Base-by-base conservation (phyloP, 768 basidiomycete genomes). In the Amanita molliuscula region DNA sequence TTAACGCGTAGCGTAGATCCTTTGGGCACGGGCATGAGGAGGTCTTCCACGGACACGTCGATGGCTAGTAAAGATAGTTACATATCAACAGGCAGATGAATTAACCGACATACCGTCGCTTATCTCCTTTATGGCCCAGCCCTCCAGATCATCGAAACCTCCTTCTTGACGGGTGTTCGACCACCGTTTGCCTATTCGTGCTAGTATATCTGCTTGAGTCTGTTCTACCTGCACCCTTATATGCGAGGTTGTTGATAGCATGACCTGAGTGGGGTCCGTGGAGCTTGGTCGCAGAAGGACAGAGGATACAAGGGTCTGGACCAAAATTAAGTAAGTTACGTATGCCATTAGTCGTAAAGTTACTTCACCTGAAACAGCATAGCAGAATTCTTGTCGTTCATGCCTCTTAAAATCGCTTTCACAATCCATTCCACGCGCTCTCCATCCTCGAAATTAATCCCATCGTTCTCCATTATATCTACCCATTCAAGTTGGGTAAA, bases 51-150 rank as follows among this genome's bases (percentile, higher is more conserved):
- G 0, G 83, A 71, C 9, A 93, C 78, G 61, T 94, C 89, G 47
- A 94, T 78, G 61, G 87, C 91, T 91, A 57, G 3, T 21, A 45
- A 15, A 34, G 23, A 42, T 45, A 10, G 28, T 44, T 44, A 47
- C 33, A 50, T 48, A 9, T 5, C n/a, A 29, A 25, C 33, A 11
- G 35, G 20, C 4, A 31, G 29, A 3, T 6, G 13, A 31, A 36
- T 18, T 13, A 20, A 34, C 31, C 45, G 29, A 72, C 85, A 57
- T 54, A 88, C 90, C 76, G 58, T 86, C 79, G 36, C 80, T 77
- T 35, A 98, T 90, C 60, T 97, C 95, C 61, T 90, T 84, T 48
- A 94, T 62, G 0, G 86, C 81, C 90, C 91, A 96, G 3, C 74
- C 75, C 44, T 95, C 90, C n/a, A 98, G 71, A 3, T 66, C 61